Conservation (phyloP, 1,284 basidiomycete species). For the Puccinia triticina region DNA sequence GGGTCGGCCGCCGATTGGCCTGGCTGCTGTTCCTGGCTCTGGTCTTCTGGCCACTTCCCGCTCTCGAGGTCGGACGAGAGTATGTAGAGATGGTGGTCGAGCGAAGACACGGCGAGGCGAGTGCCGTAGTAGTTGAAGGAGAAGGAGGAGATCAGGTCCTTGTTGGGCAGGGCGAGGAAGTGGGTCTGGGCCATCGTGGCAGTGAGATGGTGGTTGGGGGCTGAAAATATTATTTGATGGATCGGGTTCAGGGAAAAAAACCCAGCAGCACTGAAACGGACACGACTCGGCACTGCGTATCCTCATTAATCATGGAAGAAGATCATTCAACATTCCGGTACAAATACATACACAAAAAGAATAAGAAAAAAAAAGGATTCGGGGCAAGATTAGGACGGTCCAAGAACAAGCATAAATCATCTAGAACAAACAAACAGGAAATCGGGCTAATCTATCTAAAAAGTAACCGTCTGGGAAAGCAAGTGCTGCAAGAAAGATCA, state of each 20-base stretch:
- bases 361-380: too few species aligned
- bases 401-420: too few species aligned
- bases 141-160: conserved; percentile 77
- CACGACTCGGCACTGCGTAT: too few species aligned
- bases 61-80: conserved; percentile 49
- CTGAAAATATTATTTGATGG: too few species aligned
- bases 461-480: background rate
- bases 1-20: conserved; percentile 68
- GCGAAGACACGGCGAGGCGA: conserved; percentile 72
- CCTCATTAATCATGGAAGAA: background rate
- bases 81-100: conserved; percentile 71
- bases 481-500: background rate
- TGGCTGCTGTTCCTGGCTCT: conserved; percentile 64
- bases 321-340: background rate
- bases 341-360: background rate
- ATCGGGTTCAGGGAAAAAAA: background rate
- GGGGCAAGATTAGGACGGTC: too few species aligned
- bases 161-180: conserved; percentile 60
- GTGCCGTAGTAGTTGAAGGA: conserved; percentile 87
- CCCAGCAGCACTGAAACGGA: background rate
- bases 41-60: conserved; percentile 52
- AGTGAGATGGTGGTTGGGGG: background rate
- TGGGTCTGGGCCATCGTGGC: conserved; percentile 46
- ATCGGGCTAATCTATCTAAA: background rate
- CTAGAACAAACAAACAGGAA: too few species aligned